Base-by-base conservation (phyloP, 768 basidiomycete genomes). In the Podaxis carcinomalis region DNA sequence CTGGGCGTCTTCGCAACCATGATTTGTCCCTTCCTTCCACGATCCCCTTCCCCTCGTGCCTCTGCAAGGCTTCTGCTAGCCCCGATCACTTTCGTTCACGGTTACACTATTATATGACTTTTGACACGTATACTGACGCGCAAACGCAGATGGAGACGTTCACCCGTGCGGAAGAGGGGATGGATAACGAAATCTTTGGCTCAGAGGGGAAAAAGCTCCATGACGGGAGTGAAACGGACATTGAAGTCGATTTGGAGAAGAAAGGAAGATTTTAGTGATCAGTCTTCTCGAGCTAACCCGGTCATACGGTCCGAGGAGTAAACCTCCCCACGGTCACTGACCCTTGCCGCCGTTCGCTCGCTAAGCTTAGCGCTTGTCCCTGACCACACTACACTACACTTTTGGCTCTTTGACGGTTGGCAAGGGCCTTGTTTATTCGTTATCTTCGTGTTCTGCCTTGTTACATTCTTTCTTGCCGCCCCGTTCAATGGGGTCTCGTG, bases 81-180 rank as follows among this genome's bases (percentile, higher is more conserved):
- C 1, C 19, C n/a, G 19, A 44, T 44, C 19, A 16, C 42, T 19
- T 44, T 19, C 42, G 5, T 25, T 39, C 35, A 37, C 37, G 25
- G 27, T 39, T 21, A 32, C 23, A 5, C 10, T 32, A 23, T 42
- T 13, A 21, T 19, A 6, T 47, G 28, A 54, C 35, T 36, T 14
- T 37, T 37, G 21, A 28, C 21, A 39, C 21, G n/a, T n/a, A 50
- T 35, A 23, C 59, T 61, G 52, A 61, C 28, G 27, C 35, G 13
- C 28, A 2, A 37, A 27, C n/a, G 39, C 53, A 81, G 79, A 81
- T 81, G 80, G 80, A 81, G 62, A 81, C 79, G 0, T 80, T 80
- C 63, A 77, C 76, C 2, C 77, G 74, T 51, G 72, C 69, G 5
- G 78, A 79, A 62, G 73, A 71, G 44, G 46, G 25, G 36, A 57